Percentiles rank a stretch among this genome's conserved stretches.
Evolutionary conservation across 2,329 filamentous ascomycete genomes (phyloP).

Genomic region (Metarhizium album): DNA sequence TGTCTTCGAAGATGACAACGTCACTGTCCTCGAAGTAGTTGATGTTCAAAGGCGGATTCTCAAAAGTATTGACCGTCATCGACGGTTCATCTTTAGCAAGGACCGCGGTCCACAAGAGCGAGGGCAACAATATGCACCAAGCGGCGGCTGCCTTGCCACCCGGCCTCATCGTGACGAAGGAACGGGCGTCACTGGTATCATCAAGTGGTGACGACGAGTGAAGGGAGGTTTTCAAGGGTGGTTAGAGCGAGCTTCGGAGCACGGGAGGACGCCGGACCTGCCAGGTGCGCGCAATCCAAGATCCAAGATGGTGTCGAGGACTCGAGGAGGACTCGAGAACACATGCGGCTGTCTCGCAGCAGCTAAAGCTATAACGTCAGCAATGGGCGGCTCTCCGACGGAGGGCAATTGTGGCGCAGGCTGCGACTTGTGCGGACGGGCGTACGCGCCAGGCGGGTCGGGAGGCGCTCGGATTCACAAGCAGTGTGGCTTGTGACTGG

Average conservation of each 20-base stretch:
- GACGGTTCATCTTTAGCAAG: slow-evolving; percentile 54
- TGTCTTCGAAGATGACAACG: slow-evolving; percentile 65
- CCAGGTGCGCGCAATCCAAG: not conserved
- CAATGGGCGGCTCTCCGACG: not conserved
- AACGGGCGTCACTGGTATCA: slow-evolving; percentile 24
- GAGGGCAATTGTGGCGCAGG: slow-evolving; percentile 1
- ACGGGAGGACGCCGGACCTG: not conserved
- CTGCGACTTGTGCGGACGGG: not conserved
- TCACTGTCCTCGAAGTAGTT: slow-evolving; percentile 91
- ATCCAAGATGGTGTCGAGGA: not conserved
- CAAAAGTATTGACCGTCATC: slow-evolving; percentile 54
- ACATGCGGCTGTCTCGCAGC: slow-evolving; percentile 2
- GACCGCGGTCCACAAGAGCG: slow-evolving; percentile 27
- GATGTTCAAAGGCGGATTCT: slow-evolving; percentile 55
- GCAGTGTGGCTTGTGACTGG: not conserved
- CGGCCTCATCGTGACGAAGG: slow-evolving; percentile 43
- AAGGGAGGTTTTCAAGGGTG: not conserved
- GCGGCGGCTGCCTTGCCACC: slow-evolving; percentile 35
- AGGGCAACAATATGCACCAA: slow-evolving; percentile 41
- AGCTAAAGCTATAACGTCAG: not conserved
- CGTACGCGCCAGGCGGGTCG: no score
- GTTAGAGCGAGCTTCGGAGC: not conserved
- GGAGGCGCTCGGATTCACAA: no score
- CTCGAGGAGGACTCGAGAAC: slow-evolving; percentile 2
- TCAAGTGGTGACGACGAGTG: slow-evolving; percentile 21